Evolutionary conservation across 2,329 filamentous ascomycete species (phyloP), one percentile per base, ranked within the genome.

Genomic region (Neurospora crassa): DNA sequence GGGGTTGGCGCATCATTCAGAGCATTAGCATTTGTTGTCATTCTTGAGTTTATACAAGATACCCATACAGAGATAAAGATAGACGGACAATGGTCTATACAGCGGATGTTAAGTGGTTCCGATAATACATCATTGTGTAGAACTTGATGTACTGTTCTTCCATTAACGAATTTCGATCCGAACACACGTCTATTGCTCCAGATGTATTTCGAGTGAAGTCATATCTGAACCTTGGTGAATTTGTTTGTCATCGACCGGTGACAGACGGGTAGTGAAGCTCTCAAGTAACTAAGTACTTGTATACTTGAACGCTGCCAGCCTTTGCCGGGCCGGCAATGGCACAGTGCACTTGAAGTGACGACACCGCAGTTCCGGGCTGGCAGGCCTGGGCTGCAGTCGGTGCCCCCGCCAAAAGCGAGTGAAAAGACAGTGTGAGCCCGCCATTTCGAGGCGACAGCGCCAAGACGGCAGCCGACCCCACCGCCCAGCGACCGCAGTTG

Each of bases 371-470:
- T 59, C 24, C 47, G 47, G 47, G n/a, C n/a, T n/a, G n/a, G 47
- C 47, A 59, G 47, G 47, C 47, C 20, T 53, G 45, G 43, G 8
- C 42, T 29, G 29, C 29, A 29, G 29, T 29, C 29, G 29, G 29
- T 18, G 37, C 43, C 43, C 43, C n/a, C n/a, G n/a, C n/a, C 7
- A 20, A 47, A 47, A 8, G 37, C 29, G 29, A 29, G 29, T 5
- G 29, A 29, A 29, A 29, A 4, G 29, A 29, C 29, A 29, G 45
- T 53, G 45, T 53, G n/a, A 5, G 20, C 24, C 47, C 18, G 47
- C 47, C 47, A 18, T 16, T 59, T 59, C 14, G 24, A 59, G 24
- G 47, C 47, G 47, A 59, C 24, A 34, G 72, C 74, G 40, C 70
- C 29, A 69, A 69, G 40, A 67, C 45, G 40, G 53, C 34, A 68